Base-by-base conservation (phyloP, 2,329 filamentous ascomycete species). In the Aspergillus fructus region DNA sequence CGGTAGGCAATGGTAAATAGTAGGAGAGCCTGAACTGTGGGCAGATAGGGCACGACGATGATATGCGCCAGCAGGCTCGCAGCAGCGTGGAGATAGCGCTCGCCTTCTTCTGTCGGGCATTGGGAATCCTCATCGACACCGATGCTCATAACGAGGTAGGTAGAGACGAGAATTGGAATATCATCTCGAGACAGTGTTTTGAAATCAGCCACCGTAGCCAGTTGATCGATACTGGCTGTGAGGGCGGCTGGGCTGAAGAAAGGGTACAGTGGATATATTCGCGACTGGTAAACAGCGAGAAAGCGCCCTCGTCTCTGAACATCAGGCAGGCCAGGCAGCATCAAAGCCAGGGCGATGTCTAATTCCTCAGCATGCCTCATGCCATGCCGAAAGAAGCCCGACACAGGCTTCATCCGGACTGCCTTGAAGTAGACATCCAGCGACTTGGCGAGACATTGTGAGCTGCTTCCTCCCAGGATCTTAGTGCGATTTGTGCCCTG, bases 351-450 rank as follows among this genome's bases (percentile, higher is more conserved):
- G 0, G 50, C 42, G 6, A 62, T 42, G 4, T 59, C 56, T 15
- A 61, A 37, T 37, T 62, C 60, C 17, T 61, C 60, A 2, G 60
- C 60, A 17, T 56, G 59, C 37, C 58, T 27, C 59, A 61, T 59
- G 1, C 56, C 60, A 43, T 62, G 56, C 15, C 49, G 53, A 49
- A 62, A 62, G 34, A 53, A 53, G 2, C 49, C 53, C 6, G 60
- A 59, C 4, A 62, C 53, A 1, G 60, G 53, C 21, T 59, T 53
- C 43, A 62, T 23, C 2, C 56, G 53, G 2, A 50, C 56, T 1
- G 59, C 53, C 34, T 56, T 56, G 40, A 62, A 62, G 47, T 61
- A 62, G 12, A 62, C 53, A 30, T 62, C 60, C 3, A 62, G 51
- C 0, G 60, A 62, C 27, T 61, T 61, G n/a, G 59, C 58, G 13